Percentiles rank a stretch among this genome's conserved stretches.
Evolutionary conservation across 495 filamentous ascomycete genomes (phyloP).

Genomic region (Aspergillus campestris): DNA sequence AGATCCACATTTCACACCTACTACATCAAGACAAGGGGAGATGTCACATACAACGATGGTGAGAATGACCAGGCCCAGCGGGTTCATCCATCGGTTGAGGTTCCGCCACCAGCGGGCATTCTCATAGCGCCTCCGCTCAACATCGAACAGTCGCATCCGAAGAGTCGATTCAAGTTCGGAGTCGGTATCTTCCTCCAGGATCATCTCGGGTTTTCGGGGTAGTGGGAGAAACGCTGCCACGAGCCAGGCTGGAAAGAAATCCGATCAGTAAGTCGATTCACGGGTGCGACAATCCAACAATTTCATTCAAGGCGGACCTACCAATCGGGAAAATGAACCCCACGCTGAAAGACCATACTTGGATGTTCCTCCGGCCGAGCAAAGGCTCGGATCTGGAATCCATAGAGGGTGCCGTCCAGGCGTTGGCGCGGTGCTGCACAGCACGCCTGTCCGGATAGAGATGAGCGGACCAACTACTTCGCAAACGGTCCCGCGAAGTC

Average conservation of each 20-base stretch:
- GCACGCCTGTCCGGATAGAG: slow-evolving; percentile 53
- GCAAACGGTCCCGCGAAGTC: slow-evolving; percentile 18
- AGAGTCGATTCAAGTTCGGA: slow-evolving; percentile 36
- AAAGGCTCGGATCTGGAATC: slow-evolving; percentile 50
- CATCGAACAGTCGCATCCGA: slow-evolving; percentile 31
- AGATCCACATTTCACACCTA: slow-evolving; percentile 1
- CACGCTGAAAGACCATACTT: slow-evolving; percentile 78
- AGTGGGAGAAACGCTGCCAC: slow-evolving; percentile 75
- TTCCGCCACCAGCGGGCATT: slow-evolving; percentile 91
- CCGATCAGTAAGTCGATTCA: neutral
- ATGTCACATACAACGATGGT: slow-evolving; percentile 57
- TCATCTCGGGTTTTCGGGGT: slow-evolving; percentile 44
- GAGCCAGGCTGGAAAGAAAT: slow-evolving; percentile 61
- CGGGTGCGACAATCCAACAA: neutral
- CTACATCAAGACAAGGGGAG: neutral
- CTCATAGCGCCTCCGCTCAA: slow-evolving; percentile 59
- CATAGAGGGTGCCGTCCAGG: slow-evolving; percentile 64
- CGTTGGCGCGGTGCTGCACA: slow-evolving; percentile 19
- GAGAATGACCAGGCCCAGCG: slow-evolving; percentile 70
- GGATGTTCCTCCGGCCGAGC: slow-evolving; percentile 63
- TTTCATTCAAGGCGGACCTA: slow-evolving; percentile 29
- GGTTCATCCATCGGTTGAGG: slow-evolving; percentile 79
- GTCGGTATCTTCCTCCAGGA: slow-evolving; percentile 17
- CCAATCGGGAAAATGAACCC: slow-evolving; percentile 83
- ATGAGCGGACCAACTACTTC: slow-evolving; percentile 66